Evolutionary conservation across 208 protist species (phyloP), one percentile per base, ranked within the genome.

Genomic region (Tritrichomonas foetus): DNA sequence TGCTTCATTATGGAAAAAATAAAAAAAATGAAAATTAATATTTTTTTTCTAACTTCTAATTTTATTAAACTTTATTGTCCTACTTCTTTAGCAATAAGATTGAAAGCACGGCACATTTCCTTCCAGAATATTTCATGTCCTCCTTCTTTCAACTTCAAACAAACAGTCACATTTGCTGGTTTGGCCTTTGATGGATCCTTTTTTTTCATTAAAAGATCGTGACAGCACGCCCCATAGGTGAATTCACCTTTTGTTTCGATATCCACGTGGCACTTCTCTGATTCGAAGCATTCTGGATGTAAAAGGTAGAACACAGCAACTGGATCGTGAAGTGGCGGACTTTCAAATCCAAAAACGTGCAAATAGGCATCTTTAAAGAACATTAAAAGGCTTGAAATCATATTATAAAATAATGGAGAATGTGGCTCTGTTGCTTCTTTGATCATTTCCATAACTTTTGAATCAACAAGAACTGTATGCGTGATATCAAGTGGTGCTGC

Each of bases 201-300:
- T 33, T 89, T 89, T n/a, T 89, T 89, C 14, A 89, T 3, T 16
- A 89, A 0, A 8, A 89, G 30, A 20, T 89, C 47, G 20, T 16
- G 33, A 47, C 78, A 89, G 78, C 78, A 89, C 16, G 27, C 25
- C 1, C 78, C 78, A 36, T 89, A 89, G 1, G 78, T 89, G 27
- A 39, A 89, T 89, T 89, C 41, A 20, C 78, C 78, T 30, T 89
- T 89, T 89, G 78, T 89, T 57, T 89, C 78, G 16, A 89, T 89
- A 39, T 89, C 47, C 11, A 89, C 78, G 30, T 89, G 78, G 27
- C 78, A 89, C 13, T 47, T 44, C 1, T 57, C 78, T n/a, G 20
- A 49, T 57, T 89, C 78, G 47, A 89, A 89, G n/a, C 47, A 57
- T 39, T 89, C 78, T 57, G 78, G 78, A 20, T 13, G 41, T 2